A percentile compares a stretch with the other conserved stretches of the same genome.
phyloP scores from a whole-genome alignment of 73 alveolate species.

The Stentor coeruleus region DNA sequence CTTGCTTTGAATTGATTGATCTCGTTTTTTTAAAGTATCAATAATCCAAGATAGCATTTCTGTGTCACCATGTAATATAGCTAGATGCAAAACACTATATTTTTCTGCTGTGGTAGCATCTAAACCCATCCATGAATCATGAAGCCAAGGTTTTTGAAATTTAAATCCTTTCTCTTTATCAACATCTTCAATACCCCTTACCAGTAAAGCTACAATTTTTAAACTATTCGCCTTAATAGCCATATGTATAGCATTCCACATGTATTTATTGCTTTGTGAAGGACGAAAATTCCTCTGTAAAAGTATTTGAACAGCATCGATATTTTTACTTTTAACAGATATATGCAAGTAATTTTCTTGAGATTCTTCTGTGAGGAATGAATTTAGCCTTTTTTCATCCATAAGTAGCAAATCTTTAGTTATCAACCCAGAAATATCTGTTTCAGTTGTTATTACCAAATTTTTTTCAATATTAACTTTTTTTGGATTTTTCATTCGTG shows the following conservation, averaged over 20 bases:
- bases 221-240: not conserved
- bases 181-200: constrained; percentile 3
- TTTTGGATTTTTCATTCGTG: not conserved
- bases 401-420: not conserved
- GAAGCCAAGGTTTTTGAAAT: not conserved
- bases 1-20: not conserved
- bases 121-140: constrained; percentile 10
- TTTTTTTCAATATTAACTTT: not conserved
- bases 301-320: not conserved
- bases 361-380: not conserved
- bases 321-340: not conserved
- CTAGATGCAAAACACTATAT: constrained; percentile 17
- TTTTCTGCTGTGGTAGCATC: not conserved
- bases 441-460: not conserved
- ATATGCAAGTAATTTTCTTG: too few relatives aligned
- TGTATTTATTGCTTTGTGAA: not conserved
- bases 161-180: not conserved
- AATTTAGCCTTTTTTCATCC: not conserved
- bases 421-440: not conserved
- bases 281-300: not conserved
- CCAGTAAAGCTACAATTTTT: not conserved
- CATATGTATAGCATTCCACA: constrained; percentile 12
- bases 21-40: not conserved
- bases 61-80: not conserved
- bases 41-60: not conserved